Conservation (phyloP, 2,329 filamentous ascomycete species). For the Scedosporium minutisporum region DNA sequence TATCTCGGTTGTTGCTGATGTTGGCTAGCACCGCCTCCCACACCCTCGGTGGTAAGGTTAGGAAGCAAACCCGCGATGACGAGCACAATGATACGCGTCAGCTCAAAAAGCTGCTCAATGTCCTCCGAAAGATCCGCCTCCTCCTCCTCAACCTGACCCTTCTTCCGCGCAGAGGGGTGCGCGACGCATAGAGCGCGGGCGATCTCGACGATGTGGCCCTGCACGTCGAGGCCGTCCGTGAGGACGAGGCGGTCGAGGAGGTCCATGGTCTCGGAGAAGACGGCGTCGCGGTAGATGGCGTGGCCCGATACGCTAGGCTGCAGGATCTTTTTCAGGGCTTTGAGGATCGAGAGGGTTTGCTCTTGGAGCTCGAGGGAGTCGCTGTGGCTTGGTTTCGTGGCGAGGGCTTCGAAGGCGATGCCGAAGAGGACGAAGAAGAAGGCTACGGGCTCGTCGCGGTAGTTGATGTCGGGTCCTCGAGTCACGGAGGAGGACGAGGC, state of each 20-base stretch:
- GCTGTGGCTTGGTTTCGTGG: conserved; percentile 54
- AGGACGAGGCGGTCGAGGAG: conserved; percentile 84
- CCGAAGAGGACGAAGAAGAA: conserved; percentile 99
- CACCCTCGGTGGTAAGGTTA: conserved; percentile 60
- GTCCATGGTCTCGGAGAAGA: conserved; percentile 97
- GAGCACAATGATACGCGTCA: conserved; percentile 91
- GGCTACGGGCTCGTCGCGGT: conserved; percentile 91
- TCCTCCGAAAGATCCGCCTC: conserved; percentile 85
- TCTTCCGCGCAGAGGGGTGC: conserved; percentile 71
- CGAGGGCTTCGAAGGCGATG: conserved; percentile 89
- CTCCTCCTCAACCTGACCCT: conserved; percentile 43
- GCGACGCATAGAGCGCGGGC: conserved; percentile 81
- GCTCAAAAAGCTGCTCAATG: conserved; percentile 93
- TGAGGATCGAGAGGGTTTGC: conserved; percentile 79
- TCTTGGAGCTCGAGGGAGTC: conserved; percentile 56
- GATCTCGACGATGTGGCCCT: conserved; percentile 88
- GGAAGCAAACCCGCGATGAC: conserved; percentile 83
- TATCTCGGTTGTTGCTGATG: conserved; percentile 52
- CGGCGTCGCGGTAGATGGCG: conserved; percentile 89
- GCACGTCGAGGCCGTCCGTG: conserved; percentile 81
- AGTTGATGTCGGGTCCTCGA: conserved; percentile 71
- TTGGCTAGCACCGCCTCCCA: not conserved
- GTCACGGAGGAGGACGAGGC: conserved; percentile 14
- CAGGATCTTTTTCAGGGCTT: conserved; percentile 87
- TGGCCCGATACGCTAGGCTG: conserved; percentile 91